Evolutionary conservation across 257 asterid species (phyloP).

Genomic region (Coffea canephora): DNA sequence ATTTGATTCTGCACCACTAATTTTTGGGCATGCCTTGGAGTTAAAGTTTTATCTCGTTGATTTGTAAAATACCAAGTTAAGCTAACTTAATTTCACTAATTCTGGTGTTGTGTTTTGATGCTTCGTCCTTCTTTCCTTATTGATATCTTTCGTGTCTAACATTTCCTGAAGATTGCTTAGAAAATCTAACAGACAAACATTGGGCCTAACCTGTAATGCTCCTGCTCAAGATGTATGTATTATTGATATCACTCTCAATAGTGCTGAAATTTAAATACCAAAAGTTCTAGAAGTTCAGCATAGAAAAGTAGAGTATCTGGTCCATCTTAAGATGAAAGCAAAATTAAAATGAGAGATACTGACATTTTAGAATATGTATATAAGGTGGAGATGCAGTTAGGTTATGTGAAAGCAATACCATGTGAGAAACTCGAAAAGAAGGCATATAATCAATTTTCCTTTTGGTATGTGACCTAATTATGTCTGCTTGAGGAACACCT

Average conservation of each 20-base stretch:
- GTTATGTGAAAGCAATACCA: neutral
- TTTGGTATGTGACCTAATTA: neutral
- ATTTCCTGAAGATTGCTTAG: neutral
- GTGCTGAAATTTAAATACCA: neutral
- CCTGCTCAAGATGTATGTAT: neutral
- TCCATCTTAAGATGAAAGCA: neutral
- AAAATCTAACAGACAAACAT: too few species aligned
- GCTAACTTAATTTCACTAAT: neutral
- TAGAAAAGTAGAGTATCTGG: neutral
- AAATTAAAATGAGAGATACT: neutral
- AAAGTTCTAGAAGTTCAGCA: neutral
- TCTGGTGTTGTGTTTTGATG: neutral
- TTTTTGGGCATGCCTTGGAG: neutral
- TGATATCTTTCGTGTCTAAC: too few species aligned
- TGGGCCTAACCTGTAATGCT: neutral
- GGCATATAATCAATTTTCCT: neutral
- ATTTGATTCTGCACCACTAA: constrained; percentile 3
- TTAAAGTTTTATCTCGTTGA: neutral
- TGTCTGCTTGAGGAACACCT: neutral
- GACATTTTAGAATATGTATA: neutral
- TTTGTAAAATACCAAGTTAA: too few species aligned
- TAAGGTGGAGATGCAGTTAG: neutral
- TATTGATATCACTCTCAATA: neutral
- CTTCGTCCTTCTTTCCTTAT: neutral
- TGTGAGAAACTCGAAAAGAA: neutral